Conservation (phyloP, 306 rosid genomes). For the Chamaecrista fasciculata region DNA sequence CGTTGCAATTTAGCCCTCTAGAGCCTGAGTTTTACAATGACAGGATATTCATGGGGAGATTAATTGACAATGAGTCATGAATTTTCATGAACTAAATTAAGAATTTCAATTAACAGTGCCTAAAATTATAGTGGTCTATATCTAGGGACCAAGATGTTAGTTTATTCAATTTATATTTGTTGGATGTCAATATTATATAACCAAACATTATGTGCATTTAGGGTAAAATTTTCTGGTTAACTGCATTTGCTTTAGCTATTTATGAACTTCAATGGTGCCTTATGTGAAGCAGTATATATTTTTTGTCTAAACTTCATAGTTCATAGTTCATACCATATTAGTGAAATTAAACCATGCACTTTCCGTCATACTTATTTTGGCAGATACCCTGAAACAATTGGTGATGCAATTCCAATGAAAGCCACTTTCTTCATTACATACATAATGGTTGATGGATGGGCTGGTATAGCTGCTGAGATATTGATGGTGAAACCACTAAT, state of each 20-base stretch:
- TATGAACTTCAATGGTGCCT: neutral
- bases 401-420: conserved; percentile 83
- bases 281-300: neutral
- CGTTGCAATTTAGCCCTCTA: too few species aligned
- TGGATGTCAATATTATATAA: conserved; percentile 6
- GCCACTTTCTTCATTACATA: conserved; percentile 94
- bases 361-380: conserved; percentile 17
- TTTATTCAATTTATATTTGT: neutral
- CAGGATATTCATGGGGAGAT: too few species aligned
- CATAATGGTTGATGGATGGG: conserved; percentile 99
- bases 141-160: too few species aligned
- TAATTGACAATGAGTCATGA: too few species aligned
- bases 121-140: too few species aligned
- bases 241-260: conserved; percentile 18
- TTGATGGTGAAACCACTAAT: conserved; percentile 88
- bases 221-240: neutral
- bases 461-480: conserved; percentile 96
- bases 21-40: too few species aligned
- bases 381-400: conserved; percentile 85
- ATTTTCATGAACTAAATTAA: too few species aligned
- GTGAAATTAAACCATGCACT: neutral
- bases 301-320: neutral
- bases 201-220: neutral
- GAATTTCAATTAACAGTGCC: too few species aligned
- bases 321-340: neutral